These are phyloP conservation scores for Aspergillus ustus DNA, from an alignment of 2,329 filamentous ascomycete species.

Conservation along the genomic window DNA sequence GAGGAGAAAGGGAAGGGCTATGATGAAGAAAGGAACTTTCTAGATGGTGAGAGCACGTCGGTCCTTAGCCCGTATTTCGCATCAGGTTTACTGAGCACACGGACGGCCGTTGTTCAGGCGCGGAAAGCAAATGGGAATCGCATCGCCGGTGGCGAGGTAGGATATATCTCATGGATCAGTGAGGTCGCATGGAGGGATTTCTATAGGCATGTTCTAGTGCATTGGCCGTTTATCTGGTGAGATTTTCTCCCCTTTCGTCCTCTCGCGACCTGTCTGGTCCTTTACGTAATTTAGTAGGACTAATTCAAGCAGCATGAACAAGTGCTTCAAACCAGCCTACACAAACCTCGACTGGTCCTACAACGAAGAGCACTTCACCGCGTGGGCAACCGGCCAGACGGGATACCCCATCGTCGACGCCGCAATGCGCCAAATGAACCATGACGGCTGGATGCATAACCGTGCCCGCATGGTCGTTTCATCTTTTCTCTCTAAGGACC, in stretches of 20 bases:
- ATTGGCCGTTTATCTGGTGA: slow-evolving; percentile 74
- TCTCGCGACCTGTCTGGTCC: background rate
- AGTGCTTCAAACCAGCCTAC: slow-evolving; percentile 82
- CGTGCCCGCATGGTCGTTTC: slow-evolving; percentile 82
- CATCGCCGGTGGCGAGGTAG: slow-evolving; percentile 68
- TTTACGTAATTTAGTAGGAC: background rate
- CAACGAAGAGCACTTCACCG: slow-evolving; percentile 67
- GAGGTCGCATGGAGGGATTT: slow-evolving; percentile 89
- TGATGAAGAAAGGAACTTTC: slow-evolving; percentile 67
- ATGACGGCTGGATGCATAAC: slow-evolving; percentile 81
- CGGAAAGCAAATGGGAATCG: slow-evolving; percentile 64
- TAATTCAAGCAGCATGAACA: slow-evolving; percentile 63
- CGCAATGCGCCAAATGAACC: slow-evolving; percentile 76
- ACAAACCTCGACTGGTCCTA: slow-evolving; percentile 84
- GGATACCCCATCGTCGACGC: slow-evolving; percentile 86
- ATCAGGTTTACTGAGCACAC: slow-evolving; percentile 68
- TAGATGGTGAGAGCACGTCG: slow-evolving; percentile 67
- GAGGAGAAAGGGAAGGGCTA: slow-evolving; percentile 67
- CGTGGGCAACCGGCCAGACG: slow-evolving; percentile 75
- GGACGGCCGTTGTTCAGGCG: slow-evolving; percentile 69
- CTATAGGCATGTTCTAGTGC: slow-evolving; percentile 80
- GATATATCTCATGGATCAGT: slow-evolving; percentile 75
- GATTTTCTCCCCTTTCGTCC: background rate
- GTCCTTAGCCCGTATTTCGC: slow-evolving; percentile 73
- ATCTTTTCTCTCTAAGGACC: slow-evolving; percentile 78